A percentile compares a stretch with the other conserved stretches of the same genome.
These are phyloP conservation scores for Chaetothyriales sp. DNA, from an alignment of 2,329 filamentous ascomycete genomes.

Conservation along the genomic window DNA sequence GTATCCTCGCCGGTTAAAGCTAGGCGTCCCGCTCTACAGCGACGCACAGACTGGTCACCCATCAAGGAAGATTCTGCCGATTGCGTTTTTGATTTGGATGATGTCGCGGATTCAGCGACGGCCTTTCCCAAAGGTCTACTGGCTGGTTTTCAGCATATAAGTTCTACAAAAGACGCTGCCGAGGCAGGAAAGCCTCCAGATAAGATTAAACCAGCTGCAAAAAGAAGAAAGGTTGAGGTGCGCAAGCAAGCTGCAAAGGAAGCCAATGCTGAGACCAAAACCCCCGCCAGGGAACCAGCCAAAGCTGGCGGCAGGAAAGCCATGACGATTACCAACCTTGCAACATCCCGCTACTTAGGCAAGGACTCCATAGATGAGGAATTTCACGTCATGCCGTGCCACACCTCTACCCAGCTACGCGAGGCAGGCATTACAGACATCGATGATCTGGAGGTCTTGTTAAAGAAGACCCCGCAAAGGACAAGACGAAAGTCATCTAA, in stretches of 20 bases:
- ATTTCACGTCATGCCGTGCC: not conserved
- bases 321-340: conserved; percentile 62
- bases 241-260: conserved; percentile 1
- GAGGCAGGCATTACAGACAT: conserved; percentile 3
- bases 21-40: not conserved
- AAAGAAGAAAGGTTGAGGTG: conserved; percentile 6
- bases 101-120: not conserved
- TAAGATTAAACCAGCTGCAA: not conserved
- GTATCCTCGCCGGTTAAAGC: not conserved
- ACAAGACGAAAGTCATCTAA: conserved; percentile 7
- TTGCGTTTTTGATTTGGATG: not conserved
- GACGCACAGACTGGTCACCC: conserved; percentile 1
- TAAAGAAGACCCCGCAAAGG: conserved; percentile 5
- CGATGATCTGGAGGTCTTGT: conserved; percentile 18
- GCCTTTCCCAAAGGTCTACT: not conserved
- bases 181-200: not conserved
- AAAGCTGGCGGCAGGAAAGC: conserved; percentile 53
- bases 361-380: not conserved
- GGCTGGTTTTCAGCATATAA: not conserved
- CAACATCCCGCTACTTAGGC: conserved; percentile 55
- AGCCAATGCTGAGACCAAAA: not conserved
- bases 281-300: conserved; percentile 19
- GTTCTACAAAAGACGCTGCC: not conserved
- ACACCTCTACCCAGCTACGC: not conserved
- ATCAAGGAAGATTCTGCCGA: not conserved